These are phyloP conservation scores for Kwoniella shandongensis DNA, from an alignment of 768 basidiomycete species.

Conservation along the genomic window DNA sequence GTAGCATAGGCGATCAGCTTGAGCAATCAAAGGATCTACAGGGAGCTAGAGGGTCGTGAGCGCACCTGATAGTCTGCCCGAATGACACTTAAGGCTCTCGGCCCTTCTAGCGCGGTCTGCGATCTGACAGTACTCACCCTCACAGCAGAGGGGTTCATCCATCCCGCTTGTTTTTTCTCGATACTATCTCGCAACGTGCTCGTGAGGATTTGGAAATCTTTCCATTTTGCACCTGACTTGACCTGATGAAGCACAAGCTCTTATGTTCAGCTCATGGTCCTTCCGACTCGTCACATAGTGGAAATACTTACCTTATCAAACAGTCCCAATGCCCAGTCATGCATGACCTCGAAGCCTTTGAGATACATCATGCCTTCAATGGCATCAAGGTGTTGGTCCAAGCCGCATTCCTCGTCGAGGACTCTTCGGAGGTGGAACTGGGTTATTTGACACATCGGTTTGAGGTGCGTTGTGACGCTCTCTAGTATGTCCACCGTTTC, in stretches of 20 bases:
- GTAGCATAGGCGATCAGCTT: background rate
- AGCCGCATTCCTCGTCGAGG: conserved; percentile 43
- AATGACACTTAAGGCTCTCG: conserved; percentile 12
- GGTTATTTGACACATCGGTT: conserved; percentile 28
- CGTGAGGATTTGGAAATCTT: conserved; percentile 39
- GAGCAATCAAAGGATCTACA: conserved; percentile 3
- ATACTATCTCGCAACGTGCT: conserved; percentile 32
- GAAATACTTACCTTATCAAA: conserved; percentile 30
- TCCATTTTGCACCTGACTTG: conserved; percentile 28
- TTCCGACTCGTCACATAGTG: background rate
- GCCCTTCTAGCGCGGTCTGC: conserved; percentile 4
- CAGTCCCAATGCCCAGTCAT: conserved; percentile 34
- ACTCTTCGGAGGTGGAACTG: conserved; percentile 31
- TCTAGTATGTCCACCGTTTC: conserved; percentile 8
- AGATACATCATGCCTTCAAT: conserved; percentile 40
- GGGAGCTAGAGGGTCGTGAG: background rate
- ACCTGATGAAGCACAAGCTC: background rate
- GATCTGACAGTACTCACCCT: conserved; percentile 20
- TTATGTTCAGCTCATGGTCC: no score
- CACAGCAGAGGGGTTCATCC: conserved; percentile 41
- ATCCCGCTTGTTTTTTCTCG: conserved; percentile 12
- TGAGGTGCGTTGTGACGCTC: conserved; percentile 7
- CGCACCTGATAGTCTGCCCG: conserved; percentile 20
- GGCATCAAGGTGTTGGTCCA: conserved; percentile 44
- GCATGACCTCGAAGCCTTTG: conserved; percentile 20